These are phyloP conservation scores for Rhodocollybia butyracea DNA, from an alignment of 768 basidiomycete species.

Conservation along the genomic window DNA sequence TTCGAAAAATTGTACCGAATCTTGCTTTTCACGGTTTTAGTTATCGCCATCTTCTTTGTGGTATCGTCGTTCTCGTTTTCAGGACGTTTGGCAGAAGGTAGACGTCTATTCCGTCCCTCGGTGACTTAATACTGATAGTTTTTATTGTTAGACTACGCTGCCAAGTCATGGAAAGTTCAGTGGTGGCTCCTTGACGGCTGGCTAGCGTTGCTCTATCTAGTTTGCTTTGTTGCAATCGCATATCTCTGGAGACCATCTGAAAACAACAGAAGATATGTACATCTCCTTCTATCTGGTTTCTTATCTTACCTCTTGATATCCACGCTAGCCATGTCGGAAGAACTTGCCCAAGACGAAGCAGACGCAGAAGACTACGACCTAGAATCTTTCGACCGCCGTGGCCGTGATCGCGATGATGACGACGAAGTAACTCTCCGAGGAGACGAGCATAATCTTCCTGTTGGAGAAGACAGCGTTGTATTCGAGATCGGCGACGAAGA, in stretches of 20 bases:
- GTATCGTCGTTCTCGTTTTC: slow-evolving; percentile 91
- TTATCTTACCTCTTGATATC: slow-evolving; percentile 29
- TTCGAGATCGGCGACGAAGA: slow-evolving; percentile 93
- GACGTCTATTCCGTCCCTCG: slow-evolving; percentile 8
- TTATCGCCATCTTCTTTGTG: slow-evolving; percentile 88
- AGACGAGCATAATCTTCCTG: slow-evolving; percentile 45
- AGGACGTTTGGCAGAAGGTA: slow-evolving; percentile 87
- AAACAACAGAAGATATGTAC: slow-evolving; percentile 80
- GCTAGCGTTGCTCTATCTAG: slow-evolving; percentile 83
- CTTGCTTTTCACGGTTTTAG: slow-evolving; percentile 74
- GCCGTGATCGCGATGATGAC: slow-evolving; percentile 53
- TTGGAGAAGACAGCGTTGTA: slow-evolving; percentile 68
- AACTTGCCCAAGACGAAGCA: slow-evolving; percentile 91
- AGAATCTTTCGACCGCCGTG: slow-evolving; percentile 65
- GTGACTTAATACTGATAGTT: not conserved
- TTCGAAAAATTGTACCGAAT: slow-evolving; percentile 86
- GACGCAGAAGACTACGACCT: slow-evolving; percentile 93
- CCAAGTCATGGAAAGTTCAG: slow-evolving; percentile 82
- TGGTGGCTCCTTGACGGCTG: slow-evolving; percentile 99
- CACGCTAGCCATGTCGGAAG: slow-evolving; percentile 93
- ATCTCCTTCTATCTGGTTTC: slow-evolving; percentile 15
- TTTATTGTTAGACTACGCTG: slow-evolving; percentile 80
- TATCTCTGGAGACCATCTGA: slow-evolving; percentile 94
- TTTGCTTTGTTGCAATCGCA: slow-evolving; percentile 75
- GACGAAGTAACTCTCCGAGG: slow-evolving; percentile 74